These are phyloP conservation scores for Fusarium sp. DNA, from an alignment of 2,329 filamentous ascomycete species.

Conservation along the genomic window DNA sequence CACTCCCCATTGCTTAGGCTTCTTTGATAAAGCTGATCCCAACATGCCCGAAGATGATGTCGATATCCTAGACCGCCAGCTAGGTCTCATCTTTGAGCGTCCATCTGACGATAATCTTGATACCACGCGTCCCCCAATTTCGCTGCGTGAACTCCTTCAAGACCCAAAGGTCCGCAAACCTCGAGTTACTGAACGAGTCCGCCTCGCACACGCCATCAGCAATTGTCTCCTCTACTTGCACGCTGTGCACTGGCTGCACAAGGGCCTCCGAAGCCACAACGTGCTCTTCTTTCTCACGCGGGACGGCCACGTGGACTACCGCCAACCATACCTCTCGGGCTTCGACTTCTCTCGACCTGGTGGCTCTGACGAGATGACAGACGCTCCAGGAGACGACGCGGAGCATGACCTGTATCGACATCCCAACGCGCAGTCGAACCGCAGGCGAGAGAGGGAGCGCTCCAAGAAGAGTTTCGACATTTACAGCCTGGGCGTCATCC, in stretches of 20 bases:
- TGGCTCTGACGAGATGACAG: conserved; percentile 60
- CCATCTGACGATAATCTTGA: conserved; percentile 52
- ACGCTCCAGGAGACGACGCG: conserved; percentile 56
- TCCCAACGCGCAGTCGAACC: conserved; percentile 53
- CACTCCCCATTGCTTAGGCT: conserved; percentile 62
- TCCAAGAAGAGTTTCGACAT: conserved; percentile 64
- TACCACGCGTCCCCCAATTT: conserved; percentile 53
- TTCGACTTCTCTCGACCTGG: conserved; percentile 67
- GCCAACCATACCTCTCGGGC: conserved; percentile 59
- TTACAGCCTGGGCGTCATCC: conserved; percentile 62
- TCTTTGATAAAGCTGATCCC: conserved; percentile 58
- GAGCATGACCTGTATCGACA: conserved; percentile 63
- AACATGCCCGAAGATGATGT: conserved; percentile 50
- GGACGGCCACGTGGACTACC: conserved; percentile 49
- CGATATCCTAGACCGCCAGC: conserved; percentile 54
- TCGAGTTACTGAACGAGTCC: conserved; percentile 61
- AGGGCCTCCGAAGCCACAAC: conserved; percentile 65
- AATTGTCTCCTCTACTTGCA: conserved; percentile 66
- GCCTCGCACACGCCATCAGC: conserved; percentile 61
- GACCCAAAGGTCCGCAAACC: conserved; percentile 52
- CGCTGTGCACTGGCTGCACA: conserved; percentile 67
- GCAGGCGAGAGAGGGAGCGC: conserved; percentile 44
- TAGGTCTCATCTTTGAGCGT: conserved; percentile 65
- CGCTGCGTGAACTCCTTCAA: conserved; percentile 59
- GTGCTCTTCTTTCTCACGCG: conserved; percentile 60